These are phyloP conservation scores for Lachancea dasiensis DNA, from an alignment of 805 yeast species.

Conservation along the genomic window DNA sequence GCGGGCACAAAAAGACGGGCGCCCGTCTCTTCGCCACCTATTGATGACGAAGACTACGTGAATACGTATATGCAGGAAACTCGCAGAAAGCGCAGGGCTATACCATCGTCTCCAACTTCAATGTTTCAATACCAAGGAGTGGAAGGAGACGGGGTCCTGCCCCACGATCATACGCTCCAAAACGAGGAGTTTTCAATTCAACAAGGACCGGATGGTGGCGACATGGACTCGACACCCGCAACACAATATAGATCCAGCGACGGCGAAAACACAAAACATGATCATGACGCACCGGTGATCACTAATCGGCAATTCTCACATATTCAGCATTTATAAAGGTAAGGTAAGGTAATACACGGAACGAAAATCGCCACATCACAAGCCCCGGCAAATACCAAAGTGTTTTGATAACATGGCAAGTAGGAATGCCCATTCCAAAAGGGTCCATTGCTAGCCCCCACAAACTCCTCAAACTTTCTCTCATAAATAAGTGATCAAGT, in stretches of 20 bases:
- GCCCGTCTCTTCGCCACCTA: conserved; percentile 8
- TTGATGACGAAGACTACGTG: conserved; percentile 7
- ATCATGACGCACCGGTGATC: conserved; percentile 2
- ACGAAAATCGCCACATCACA: too few relatives aligned
- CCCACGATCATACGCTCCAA: conserved; percentile 15
- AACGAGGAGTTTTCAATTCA: conserved; percentile 14
- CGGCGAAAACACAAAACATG: conserved; percentile 6
- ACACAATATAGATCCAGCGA: conserved; percentile 17
- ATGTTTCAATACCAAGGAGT: conserved; percentile 24
- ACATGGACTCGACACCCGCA: conserved; percentile 25
- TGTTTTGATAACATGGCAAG: too few relatives aligned
- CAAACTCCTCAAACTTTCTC: too few relatives aligned
- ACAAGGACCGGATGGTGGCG: conserved; percentile 12
- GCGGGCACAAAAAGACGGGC: conserved; percentile 2
- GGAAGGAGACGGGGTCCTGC: conserved; percentile 8
- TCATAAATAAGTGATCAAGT: too few relatives aligned
- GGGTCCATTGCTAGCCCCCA: too few relatives aligned
- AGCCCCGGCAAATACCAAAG: too few relatives aligned
- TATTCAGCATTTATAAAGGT: conserved; percentile 6
- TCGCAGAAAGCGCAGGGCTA: conserved; percentile 22
- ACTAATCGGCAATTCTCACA: neutral
- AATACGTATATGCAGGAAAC: conserved; percentile 11
- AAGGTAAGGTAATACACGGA: too few relatives aligned
- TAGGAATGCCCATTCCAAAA: too few relatives aligned
- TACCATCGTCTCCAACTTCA: conserved; percentile 32